Evolutionary conservation across 2,329 filamentous ascomycete species (phyloP).

Genomic region (Fusarium heterosporum): DNA sequence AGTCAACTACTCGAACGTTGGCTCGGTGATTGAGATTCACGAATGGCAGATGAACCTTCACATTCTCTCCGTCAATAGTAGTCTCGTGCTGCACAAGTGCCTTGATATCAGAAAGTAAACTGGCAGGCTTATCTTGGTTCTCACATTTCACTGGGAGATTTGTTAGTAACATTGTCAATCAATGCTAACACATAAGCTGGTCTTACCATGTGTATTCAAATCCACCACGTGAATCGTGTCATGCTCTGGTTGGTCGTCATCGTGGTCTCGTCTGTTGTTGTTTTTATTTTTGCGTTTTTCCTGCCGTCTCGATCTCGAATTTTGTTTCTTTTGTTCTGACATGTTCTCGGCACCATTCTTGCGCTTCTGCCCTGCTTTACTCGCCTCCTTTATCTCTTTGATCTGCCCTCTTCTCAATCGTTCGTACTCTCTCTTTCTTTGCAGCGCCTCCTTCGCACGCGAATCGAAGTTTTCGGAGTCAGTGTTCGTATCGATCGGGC

Average conservation of each 20-base stretch:
- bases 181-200: neutral
- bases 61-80: conserved; percentile 54
- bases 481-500: conserved; percentile 57
- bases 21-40: conserved; percentile 77
- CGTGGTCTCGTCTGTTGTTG: conserved; percentile 14
- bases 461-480: conserved; percentile 58
- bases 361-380: conserved; percentile 55
- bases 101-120: conserved; percentile 56
- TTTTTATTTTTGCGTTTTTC: conserved; percentile 27
- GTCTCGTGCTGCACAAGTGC: conserved; percentile 56
- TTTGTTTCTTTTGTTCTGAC: conserved; percentile 44
- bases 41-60: conserved; percentile 72
- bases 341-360: conserved; percentile 48
- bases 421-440: conserved; percentile 74
- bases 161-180: conserved; percentile 14
- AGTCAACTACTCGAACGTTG: conserved; percentile 84
- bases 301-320: conserved; percentile 44
- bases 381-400: conserved; percentile 54
- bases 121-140: conserved; percentile 52
- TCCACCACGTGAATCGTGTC: conserved; percentile 45
- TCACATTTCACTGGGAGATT: conserved; percentile 60
- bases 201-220: conserved; percentile 50
- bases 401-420: conserved; percentile 57
- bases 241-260: conserved; percentile 29
- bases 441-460: conserved; percentile 67